These are phyloP conservation scores for Aspergillus oerlinghausenensis DNA, from an alignment of 2,329 filamentous ascomycete species.

Conservation along the genomic window DNA sequence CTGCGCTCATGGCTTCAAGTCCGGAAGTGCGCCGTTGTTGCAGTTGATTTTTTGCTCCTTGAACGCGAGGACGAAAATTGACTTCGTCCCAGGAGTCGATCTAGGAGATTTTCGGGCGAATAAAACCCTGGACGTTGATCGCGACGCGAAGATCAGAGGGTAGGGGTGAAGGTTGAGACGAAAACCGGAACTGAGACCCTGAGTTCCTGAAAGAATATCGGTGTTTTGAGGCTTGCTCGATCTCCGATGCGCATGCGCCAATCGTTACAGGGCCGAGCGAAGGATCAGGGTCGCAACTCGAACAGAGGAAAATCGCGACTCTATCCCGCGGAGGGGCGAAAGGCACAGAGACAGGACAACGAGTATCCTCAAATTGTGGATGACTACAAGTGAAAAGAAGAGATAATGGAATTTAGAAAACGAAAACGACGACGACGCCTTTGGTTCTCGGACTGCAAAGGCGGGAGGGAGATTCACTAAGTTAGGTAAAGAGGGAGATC, in stretches of 20 bases:
- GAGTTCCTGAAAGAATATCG: slow-evolving; percentile 6
- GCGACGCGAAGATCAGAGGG: background rate
- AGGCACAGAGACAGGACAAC: background rate
- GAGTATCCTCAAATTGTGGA: background rate
- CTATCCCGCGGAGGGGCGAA: slow-evolving; percentile 12
- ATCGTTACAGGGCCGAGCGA: slow-evolving; percentile 22
- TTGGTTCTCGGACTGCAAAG: slow-evolving; percentile 7
- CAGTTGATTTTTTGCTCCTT: slow-evolving; percentile 6
- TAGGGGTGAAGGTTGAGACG: slow-evolving; percentile 1
- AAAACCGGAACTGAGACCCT: background rate
- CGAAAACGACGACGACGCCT: slow-evolving; percentile 5
- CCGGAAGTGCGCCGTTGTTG: slow-evolving; percentile 20
- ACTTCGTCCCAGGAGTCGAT: background rate
- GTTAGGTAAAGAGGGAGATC: slow-evolving; percentile 17
- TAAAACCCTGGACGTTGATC: background rate
- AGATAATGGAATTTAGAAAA: background rate
- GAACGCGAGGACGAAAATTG: slow-evolving; percentile 12
- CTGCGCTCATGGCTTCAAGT: slow-evolving; percentile 32
- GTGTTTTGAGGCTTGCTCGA: slow-evolving; percentile 18
- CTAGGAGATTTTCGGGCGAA: background rate
- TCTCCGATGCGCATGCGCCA: slow-evolving; percentile 25
- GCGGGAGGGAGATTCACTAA: slow-evolving; percentile 13
- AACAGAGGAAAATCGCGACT: slow-evolving; percentile 18
- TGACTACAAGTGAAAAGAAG: background rate
- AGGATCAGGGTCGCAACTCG: slow-evolving; percentile 24